Base-by-base conservation (phyloP, 1,139 yeast genomes). In the Candida pseudocylindracea region DNA sequence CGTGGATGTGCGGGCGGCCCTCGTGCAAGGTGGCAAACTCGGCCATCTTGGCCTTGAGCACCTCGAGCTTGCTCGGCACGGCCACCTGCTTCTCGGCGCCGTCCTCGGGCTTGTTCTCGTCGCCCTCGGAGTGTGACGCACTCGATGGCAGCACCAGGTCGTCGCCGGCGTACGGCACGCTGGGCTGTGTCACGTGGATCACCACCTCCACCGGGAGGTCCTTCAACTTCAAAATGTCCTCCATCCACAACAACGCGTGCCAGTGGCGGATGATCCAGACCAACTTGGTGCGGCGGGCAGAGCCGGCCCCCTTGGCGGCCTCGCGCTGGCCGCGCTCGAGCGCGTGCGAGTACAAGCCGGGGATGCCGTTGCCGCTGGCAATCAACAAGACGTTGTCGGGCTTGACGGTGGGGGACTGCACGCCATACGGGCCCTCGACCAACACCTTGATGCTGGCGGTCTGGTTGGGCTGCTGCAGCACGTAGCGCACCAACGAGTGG, bases 351-450 rank as follows among this genome's bases (percentile, higher is more conserved):
- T 35, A 41, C 31, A 36, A 30, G 6, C 42, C 43, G 2, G 43
- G 42, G 7, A 41, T 34, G 26, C 42, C 43, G 33, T 39, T 39
- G 11, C 42, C 30, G 7, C 45, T 42, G 2, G 74, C 70, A 34
- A 75, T 42, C 32, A 75, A 55, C 12, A 73, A 47, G 3, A 61
- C 53, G 34, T 61, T 63, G 33, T 68, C 71, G 45, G 64, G 74
- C 35, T 64, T 55, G 35, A 61, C 60, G 32, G 54, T 41, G 20
- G 60, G 49, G 13, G 46, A 34, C 27, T 44, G 42, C 27, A 42
- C 40, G 29, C 63, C 63, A 42, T 72, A 73, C 0, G 81, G 79
- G 0, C 81, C 81, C 41, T 73, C 81, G 10, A 72, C 45, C 7
- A 60, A 48, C 1, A 68, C 59, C 33, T 44, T 49, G 32, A 57